Base-by-base conservation (phyloP, 441 rosid species). In the Adansonia gregorii region DNA sequence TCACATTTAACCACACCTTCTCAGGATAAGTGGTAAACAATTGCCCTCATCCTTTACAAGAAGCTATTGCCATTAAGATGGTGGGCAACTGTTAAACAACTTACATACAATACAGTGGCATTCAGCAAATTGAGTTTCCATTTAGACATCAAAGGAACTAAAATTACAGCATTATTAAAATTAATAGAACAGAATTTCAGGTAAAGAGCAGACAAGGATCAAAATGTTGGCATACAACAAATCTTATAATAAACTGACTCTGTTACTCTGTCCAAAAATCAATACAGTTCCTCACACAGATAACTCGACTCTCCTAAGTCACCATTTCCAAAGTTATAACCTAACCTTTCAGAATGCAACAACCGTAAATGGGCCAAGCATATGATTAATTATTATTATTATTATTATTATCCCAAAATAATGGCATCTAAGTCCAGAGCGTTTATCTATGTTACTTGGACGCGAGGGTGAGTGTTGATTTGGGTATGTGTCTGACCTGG, bases 91-190 rank as follows among this genome's bases (percentile, higher is more conserved):
- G 20, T 49, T 46, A 61, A 15, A 24, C 14, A 61, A 24, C 4
- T 22, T 24, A 24, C 55, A 61, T 15, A 15, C 43, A 46, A 61
- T 46, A 73, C 3, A 61, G 41, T 2, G 17, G 68, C 24, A 43
- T 41, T 10, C 39, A 60, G 31, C 9, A 56, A 56, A 8, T 24
- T 41, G 35, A 58, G 35, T 41, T 51, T 73, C 65, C 39, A 20
- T 39, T 73, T 41, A 48, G 43, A 68, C 19, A 10, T 68, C 48
- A n/a, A 68, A 12, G 52, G 56, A 48, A 68, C 56, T 68, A 19
- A 48, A 67, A 46, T 24, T 39, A 19, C 39, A 14, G 43, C 43
- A 12, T 67, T 5, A 69, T 39, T 22, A 27, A 35, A 69, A 9
- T 24, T 69, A 49, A 49, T 48, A 7, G 10, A 68, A 48, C 9